Conservation (phyloP, 148 eudicot species). For the Suaeda aralocaspica region DNA sequence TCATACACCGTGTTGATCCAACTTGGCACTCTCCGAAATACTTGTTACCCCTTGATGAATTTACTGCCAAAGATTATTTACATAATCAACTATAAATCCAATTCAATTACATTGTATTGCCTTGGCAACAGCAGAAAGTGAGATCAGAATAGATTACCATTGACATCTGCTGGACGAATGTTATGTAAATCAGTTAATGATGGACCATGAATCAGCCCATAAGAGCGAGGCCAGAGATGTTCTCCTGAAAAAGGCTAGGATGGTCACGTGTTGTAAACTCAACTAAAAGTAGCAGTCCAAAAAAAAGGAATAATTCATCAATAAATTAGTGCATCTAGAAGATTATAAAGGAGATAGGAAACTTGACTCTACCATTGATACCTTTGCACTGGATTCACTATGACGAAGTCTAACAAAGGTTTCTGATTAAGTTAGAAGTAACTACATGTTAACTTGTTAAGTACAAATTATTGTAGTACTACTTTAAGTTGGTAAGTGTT, state of each 20-base stretch:
- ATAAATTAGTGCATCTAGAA: no score
- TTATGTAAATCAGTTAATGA: constrained; percentile 53
- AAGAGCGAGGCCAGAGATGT: constrained; percentile 61
- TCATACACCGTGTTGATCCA: constrained; percentile 28
- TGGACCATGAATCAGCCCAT: constrained; percentile 38
- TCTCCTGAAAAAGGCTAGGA: constrained; percentile 33
- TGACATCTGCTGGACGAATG: constrained; percentile 56
- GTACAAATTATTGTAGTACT: no score
- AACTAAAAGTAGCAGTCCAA: no score
- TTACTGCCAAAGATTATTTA: constrained; percentile 33
- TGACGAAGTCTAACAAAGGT: no score
- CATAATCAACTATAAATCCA: constrained; percentile 1
- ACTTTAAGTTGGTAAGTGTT: no score
- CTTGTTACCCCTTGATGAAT: constrained; percentile 55
- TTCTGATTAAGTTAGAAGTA: no score
- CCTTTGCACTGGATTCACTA: no score
- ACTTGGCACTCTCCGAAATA: constrained; percentile 51
- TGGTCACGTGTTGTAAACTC: neutral
- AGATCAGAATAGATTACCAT: constrained; percentile 32
- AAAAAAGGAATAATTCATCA: no score
- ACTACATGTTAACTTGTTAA: no score
- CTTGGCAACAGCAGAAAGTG: neutral
- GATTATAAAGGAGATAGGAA: no score
- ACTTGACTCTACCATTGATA: neutral
- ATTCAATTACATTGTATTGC: neutral